phyloP scores from a whole-genome alignment of 2,329 filamentous ascomycete species.

The Pyricularia sp. region DNA sequence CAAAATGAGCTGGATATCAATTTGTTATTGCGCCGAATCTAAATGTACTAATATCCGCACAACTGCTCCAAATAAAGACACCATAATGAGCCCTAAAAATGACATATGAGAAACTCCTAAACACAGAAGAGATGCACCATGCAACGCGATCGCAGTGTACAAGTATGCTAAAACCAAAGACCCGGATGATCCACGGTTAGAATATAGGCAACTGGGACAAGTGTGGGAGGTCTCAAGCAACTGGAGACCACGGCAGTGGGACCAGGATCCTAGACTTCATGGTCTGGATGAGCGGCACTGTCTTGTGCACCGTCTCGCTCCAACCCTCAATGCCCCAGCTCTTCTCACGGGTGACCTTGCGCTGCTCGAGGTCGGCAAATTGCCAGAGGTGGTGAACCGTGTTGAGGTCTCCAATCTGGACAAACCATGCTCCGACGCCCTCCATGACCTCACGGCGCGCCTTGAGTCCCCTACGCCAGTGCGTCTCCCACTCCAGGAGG shows the following conservation, averaged over 20 bases:
- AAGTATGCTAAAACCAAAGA: neutral
- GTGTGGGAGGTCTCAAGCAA: slow-evolving; percentile 45
- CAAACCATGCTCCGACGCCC: slow-evolving; percentile 96
- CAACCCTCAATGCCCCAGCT: slow-evolving; percentile 94
- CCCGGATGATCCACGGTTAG: neutral
- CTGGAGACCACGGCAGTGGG: slow-evolving; percentile 93
- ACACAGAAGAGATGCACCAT: neutral
- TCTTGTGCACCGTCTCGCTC: slow-evolving; percentile 97
- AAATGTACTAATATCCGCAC: neutral
- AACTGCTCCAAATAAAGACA: neutral
- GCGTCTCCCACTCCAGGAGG: slow-evolving; percentile 95
- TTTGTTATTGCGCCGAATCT: neutral
- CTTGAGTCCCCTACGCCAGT: slow-evolving; percentile 88
- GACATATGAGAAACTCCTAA: neutral
- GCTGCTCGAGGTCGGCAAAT: slow-evolving; percentile 92
- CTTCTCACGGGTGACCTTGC: slow-evolving; percentile 81
- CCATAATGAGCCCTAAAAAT: neutral
- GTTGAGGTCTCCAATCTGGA: slow-evolving; percentile 95
- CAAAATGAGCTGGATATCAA: neutral
- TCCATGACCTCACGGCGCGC: slow-evolving; percentile 96
- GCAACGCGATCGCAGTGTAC: neutral
- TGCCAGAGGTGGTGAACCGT: slow-evolving; percentile 98
- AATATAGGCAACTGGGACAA: neutral
- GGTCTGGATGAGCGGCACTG: slow-evolving; percentile 87
- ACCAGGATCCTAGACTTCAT: slow-evolving; percentile 95